Base-by-base conservation (phyloP, 805 yeast genomes). In the Dipodascus geniculatus region DNA sequence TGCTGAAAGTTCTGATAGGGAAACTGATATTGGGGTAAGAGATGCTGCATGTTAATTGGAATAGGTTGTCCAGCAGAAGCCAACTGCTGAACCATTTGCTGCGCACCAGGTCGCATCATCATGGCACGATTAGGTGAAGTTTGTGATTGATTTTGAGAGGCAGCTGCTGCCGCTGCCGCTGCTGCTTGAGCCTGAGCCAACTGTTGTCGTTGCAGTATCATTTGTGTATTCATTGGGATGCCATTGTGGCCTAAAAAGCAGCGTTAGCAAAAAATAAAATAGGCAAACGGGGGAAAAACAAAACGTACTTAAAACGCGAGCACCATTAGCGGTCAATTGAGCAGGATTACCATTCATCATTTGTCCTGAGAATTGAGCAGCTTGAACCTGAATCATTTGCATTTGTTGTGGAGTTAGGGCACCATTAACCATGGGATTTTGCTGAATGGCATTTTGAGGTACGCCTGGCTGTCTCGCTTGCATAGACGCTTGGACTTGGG, bases 151-250 rank as follows among this genome's bases (percentile, higher is more conserved):
- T 38, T 38, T 38, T 38, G 44, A 38, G 44, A 38, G 6, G 44
- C 44, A n/a, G 44, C 44, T 11, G 44, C 44, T 11, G 44, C 14
- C 14, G 35, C 35, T 8, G 35, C 35, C 8, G 51, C 57, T 2
- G 44, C 53, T 51, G 51, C 51, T 48, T 42, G 55, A 51, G 57
- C 54, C 48, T 53, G 57, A n/a, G 56, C 54, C 52, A 47, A 49
- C 6, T 48, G 54, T 4, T 51, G 51, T 38, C 20, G 11, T 38
- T 38, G 44, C 14, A 38, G 20, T 4, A 38, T 38, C 44, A 38
- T 38, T 38, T 38, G 44, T 11, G 44, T 38, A n/a, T 38, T 14
- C 44, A 38, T 38, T 38, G 44, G 44, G 44, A 38, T 38, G 14
- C 44, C 44, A 38, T 38, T 38, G 14, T 38, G 44, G 20, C 20